Conservation (phyloP, 495 filamentous ascomycete species). For the Hamigera avellanea region DNA sequence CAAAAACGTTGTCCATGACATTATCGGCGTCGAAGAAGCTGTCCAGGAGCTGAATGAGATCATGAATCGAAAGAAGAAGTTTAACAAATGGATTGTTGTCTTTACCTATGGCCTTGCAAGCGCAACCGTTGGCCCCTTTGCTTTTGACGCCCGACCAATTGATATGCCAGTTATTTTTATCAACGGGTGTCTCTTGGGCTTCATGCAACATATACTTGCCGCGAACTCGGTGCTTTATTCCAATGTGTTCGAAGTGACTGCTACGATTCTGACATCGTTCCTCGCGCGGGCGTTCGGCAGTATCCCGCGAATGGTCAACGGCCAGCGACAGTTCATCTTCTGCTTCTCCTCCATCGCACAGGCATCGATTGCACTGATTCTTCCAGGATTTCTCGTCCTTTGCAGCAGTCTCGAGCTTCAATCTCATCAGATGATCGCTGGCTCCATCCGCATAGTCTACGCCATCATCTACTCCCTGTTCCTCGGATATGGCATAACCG, state of each 20-base stretch:
- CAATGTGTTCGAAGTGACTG: constrained; percentile 82
- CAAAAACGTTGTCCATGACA: constrained; percentile 84
- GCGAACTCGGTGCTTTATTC: constrained; percentile 62
- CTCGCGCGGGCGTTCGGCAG: constrained; percentile 74
- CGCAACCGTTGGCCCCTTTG: constrained; percentile 67
- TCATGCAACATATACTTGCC: constrained; percentile 66
- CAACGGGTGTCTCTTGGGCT: constrained; percentile 68
- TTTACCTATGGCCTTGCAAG: constrained; percentile 72
- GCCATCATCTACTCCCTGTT: constrained; percentile 90
- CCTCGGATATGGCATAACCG: constrained; percentile 89
- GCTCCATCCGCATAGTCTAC: constrained; percentile 84
- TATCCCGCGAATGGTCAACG: constrained; percentile 29
- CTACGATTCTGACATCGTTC: constrained; percentile 72
- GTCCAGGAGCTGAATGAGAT: constrained; percentile 50
- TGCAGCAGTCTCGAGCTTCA: constrained; percentile 77
- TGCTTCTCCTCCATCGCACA: constrained; percentile 85
- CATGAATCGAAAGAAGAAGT: constrained; percentile 41
- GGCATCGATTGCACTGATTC: constrained; percentile 78
- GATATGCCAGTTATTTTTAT: constrained; percentile 80
- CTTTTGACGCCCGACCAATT: constrained; percentile 70
- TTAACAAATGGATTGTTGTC: constrained; percentile 55
- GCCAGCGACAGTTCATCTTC: constrained; percentile 46
- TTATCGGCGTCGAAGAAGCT: constrained; percentile 67
- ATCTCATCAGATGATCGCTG: constrained; percentile 70
- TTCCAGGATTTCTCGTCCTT: constrained; percentile 75